A percentile compares a stretch with the other conserved stretches of the same genome.
These are phyloP conservation scores for Yamadazyma tumulicola DNA, from an alignment of 805 yeast genomes.

Conservation along the genomic window DNA sequence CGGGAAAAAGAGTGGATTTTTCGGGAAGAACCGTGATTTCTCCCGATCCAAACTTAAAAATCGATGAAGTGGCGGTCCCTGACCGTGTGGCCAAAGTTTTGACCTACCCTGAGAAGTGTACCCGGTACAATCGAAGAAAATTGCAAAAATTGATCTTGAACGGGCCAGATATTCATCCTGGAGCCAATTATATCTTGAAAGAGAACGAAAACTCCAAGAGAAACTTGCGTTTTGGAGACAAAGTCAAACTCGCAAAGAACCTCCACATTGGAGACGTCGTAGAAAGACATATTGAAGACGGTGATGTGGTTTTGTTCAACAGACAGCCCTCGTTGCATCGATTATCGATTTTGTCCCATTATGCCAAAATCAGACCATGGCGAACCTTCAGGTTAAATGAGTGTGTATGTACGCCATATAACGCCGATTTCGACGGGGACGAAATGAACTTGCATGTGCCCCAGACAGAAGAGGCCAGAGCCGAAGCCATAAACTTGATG, in stretches of 20 bases:
- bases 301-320: conserved; percentile 91
- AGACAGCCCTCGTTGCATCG: conserved; percentile 98
- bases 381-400: conserved; percentile 94
- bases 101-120: conserved; percentile 94
- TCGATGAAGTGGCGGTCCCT: conserved; percentile 98
- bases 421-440: conserved; percentile 99
- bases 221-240: conserved; percentile 85
- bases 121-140: conserved; percentile 79
- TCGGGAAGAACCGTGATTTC: conserved; percentile 98
- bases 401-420: conserved; percentile 98
- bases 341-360: conserved; percentile 89
- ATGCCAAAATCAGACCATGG: conserved; percentile 96
- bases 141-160: conserved; percentile 68
- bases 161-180: conserved; percentile 91
- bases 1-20: conserved; percentile 98
- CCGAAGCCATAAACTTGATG: conserved; percentile 98
- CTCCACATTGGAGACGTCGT: conserved; percentile 87
- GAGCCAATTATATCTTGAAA: conserved; percentile 88
- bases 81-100: conserved; percentile 92
- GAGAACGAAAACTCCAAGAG: conserved; percentile 83
- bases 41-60: conserved; percentile 92
- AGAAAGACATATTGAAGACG: conserved; percentile 96
- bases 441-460: conserved; percentile 99
- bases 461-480: conserved; percentile 97
- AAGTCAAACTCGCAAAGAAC: conserved; percentile 69